Percentiles rank a stretch among this genome's conserved stretches.
Conservation (phyloP, 768 basidiomycete species). For the Boletus rubropictus region DNA sequence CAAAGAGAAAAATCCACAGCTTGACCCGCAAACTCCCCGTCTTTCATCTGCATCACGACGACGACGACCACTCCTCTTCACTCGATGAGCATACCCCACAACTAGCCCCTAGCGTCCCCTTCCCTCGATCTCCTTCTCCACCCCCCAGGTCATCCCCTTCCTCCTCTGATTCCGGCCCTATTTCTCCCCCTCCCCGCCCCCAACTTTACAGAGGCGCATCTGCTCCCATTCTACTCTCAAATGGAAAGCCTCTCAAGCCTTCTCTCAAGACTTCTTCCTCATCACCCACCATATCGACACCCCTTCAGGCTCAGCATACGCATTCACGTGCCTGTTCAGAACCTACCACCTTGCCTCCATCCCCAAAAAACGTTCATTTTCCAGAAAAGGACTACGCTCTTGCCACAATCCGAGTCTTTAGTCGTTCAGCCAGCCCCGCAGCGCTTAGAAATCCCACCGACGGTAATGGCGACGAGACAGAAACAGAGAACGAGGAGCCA, state of each 20-base stretch:
- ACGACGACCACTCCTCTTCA: slow-evolving; percentile 18
- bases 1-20: slow-evolving; percentile 35
- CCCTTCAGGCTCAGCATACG: slow-evolving; percentile 1
- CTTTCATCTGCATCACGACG: slow-evolving; percentile 22
- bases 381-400: slow-evolving; percentile 59
- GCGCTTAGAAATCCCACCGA: slow-evolving; percentile 33
- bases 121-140: slow-evolving; percentile 33
- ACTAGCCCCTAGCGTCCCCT: too few relatives aligned
- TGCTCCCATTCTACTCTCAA: slow-evolving; percentile 49
- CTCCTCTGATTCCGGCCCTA: too few relatives aligned
- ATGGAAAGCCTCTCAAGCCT: slow-evolving; percentile 82
- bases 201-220: slow-evolving; percentile 37
- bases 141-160: slow-evolving; percentile 2
- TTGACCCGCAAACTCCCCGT: slow-evolving; percentile 14
- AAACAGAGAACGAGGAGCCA: slow-evolving; percentile 36
- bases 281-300: slow-evolving; percentile 8
- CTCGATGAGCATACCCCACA: slow-evolving; percentile 15
- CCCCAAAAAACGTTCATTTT: slow-evolving; percentile 86
- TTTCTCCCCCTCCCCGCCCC: too few relatives aligned
- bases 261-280: slow-evolving; percentile 59
- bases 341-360: slow-evolving; percentile 51
- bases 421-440: slow-evolving; percentile 64
- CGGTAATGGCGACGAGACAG: slow-evolving; percentile 36
- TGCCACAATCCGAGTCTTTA: slow-evolving; percentile 58
- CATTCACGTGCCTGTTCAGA: slow-evolving; percentile 44